Conservation (phyloP, 352 stramenopile species). For the Globisporangium mamillatum region DNA sequence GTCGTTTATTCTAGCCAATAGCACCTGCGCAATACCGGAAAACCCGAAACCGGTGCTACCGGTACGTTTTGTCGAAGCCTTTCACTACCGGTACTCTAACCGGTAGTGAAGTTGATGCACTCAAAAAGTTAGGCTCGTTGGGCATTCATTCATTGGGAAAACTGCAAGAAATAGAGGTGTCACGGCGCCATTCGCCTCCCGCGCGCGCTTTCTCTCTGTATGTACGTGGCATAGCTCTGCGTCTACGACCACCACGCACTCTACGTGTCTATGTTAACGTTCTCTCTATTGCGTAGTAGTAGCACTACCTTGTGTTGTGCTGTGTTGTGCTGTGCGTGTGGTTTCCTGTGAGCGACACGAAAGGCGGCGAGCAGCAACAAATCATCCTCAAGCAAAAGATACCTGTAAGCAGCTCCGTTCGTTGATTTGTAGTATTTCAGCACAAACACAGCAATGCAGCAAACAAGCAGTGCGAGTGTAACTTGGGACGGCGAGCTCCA, state of each 20-base stretch:
- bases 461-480: background rate
- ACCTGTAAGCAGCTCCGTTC: background rate
- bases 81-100: background rate
- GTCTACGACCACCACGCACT: background rate
- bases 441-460: constrained; percentile 5
- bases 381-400: constrained; percentile 5
- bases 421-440: background rate
- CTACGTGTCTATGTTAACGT: background rate
- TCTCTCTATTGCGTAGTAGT: background rate
- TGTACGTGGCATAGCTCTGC: background rate
- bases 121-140: background rate
- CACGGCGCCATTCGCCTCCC: background rate
- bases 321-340: background rate
- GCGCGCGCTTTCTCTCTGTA: background rate
- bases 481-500: constrained; percentile 46
- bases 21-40: background rate
- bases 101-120: background rate
- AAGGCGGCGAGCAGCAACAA: constrained; percentile 1
- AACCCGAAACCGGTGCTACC: background rate
- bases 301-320: background rate
- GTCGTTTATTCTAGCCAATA: background rate
- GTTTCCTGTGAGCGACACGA: background rate
- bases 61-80: constrained; percentile 1
- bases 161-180: constrained; percentile 3
- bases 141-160: background rate